These are phyloP conservation scores for Colletotrichum neosansevieriae DNA, from an alignment of 2,329 filamentous ascomycete genomes.

Conservation along the genomic window DNA sequence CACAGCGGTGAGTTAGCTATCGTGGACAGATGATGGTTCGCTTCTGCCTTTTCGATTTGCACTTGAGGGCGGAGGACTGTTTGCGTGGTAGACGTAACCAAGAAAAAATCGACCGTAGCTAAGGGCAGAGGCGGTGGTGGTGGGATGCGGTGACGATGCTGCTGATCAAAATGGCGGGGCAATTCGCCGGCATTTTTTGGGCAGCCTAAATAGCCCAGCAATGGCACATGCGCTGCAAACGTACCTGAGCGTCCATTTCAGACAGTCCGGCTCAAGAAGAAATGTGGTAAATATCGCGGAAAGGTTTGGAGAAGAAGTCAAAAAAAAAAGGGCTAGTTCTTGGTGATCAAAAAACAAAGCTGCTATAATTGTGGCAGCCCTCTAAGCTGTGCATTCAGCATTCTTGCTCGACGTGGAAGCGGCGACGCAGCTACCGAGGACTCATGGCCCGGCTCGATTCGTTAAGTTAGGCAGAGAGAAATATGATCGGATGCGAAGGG, in stretches of 20 bases:
- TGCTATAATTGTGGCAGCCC: slow-evolving; percentile 60
- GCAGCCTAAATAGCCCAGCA: slow-evolving; percentile 15
- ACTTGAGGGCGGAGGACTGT: not conserved
- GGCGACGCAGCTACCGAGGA: slow-evolving; percentile 55
- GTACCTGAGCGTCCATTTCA: slow-evolving; percentile 62
- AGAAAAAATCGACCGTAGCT: not conserved
- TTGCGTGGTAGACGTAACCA: slow-evolving; percentile 2
- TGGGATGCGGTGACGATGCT: slow-evolving; percentile 42
- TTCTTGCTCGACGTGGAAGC: slow-evolving; percentile 49
- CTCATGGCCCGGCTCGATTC: slow-evolving; percentile 53
- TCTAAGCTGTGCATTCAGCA: slow-evolving; percentile 55
- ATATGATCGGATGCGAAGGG: slow-evolving; percentile 30
- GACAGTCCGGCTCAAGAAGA: slow-evolving; percentile 31
- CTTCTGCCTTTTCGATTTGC: not conserved
- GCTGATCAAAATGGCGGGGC: slow-evolving; percentile 46
- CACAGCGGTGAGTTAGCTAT: slow-evolving; percentile 14
- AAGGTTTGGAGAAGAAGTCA: slow-evolving; percentile 29
- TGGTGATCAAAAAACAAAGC: slow-evolving; percentile 44
- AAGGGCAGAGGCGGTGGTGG: slow-evolving; percentile 15
- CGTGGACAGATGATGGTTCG: not conserved
- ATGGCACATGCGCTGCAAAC: slow-evolving; percentile 44
- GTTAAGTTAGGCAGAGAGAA: slow-evolving; percentile 27
- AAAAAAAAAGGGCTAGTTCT: slow-evolving; percentile 24
- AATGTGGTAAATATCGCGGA: slow-evolving; percentile 8
- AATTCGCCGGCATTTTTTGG: slow-evolving; percentile 21